These are phyloP conservation scores for Podila horticola DNA, from an alignment of 192 early-diverging fungal species.

Conservation along the genomic window DNA sequence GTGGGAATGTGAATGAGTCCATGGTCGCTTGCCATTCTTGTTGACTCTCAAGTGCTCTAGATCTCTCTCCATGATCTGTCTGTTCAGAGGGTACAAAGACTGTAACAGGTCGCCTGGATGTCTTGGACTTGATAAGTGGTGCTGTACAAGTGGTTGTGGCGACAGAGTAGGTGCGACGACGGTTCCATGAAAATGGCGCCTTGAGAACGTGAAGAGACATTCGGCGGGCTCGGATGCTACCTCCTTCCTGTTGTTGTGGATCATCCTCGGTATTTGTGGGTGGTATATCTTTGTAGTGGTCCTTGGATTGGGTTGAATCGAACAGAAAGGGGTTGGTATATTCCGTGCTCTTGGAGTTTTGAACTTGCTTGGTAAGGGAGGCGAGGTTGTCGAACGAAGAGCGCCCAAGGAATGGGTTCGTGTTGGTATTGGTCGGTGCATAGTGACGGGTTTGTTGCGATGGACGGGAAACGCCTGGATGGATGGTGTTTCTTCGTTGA, in stretches of 20 bases:
- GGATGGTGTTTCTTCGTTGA: slow-evolving; percentile 28
- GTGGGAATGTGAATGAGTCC: not conserved
- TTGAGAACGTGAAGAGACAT: slow-evolving; percentile 40
- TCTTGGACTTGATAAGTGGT: not conserved
- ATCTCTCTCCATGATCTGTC: not conserved
- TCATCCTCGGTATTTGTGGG: not conserved
- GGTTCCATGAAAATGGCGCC: slow-evolving; percentile 19
- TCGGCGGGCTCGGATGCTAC: slow-evolving; percentile 2
- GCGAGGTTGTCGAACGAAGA: slow-evolving; percentile 4
- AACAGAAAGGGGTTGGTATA: slow-evolving; percentile 7
- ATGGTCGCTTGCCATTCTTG: not conserved
- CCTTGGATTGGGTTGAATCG: not conserved
- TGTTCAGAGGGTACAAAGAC: not conserved
- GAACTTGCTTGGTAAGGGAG: not conserved
- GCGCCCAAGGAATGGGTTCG: not conserved
- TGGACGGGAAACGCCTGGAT: slow-evolving; percentile 7
- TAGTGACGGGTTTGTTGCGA: not conserved
- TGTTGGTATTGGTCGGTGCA: not conserved
- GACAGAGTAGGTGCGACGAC: slow-evolving; percentile 17
- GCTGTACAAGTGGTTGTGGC: not conserved
- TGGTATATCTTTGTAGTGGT: not conserved
- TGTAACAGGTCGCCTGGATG: not conserved
- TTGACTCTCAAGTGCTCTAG: not conserved
- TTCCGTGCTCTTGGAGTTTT: not conserved
- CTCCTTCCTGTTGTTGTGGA: not conserved